Evolutionary conservation across 2,329 filamentous ascomycete genomes (phyloP), one percentile per base, ranked within the genome.

Genomic region (Pleurostoma richardsiae): DNA sequence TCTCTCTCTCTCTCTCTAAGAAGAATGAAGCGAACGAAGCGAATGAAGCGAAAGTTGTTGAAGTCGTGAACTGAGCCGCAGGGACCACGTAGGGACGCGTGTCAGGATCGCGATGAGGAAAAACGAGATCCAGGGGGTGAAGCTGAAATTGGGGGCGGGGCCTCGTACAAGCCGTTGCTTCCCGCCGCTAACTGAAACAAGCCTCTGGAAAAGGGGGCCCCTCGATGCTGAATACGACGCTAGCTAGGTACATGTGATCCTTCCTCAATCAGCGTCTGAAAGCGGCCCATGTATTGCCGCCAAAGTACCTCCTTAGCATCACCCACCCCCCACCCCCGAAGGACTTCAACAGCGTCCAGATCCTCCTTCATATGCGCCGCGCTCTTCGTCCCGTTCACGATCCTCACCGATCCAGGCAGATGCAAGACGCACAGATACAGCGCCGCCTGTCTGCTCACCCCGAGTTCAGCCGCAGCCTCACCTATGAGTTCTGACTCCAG

Each of bases 341-440:
- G 27, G 5, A 11, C 19, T n/a, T 31, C 41, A 10, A 43, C 4
- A 3, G 27, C 41, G 8, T 43, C 30, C 27, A 43, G 7, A 33
- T 43, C 29, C 19, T 43, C 29, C 41, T 43, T 36, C 41, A 43
- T 43, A 36, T 43, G 45, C 10, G 10, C 33, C 5, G 38, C 27
- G 27, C 11, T 39, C 30, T 46, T 39, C 6, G 45, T 33, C 40
- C 31, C 45, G 11, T 42, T 28, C 4, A 43, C 27, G n/a, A 43
- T 30, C 2, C 10, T 33, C 30, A 46, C 39, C 10, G 10, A 38
- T n/a, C 28, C 31, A 39, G 28, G 40, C 28, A 42, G 26, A 5
- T 40, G 30, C 40, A 43, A 36, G 11, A 46, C 40, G 10, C 31
- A 31, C 40, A 43, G 26, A 19, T 46, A 46, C 28, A 46, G 31